Percentiles rank a stretch among this genome's conserved stretches.
Evolutionary conservation across 1,284 basidiomycete genomes (phyloP).

Genomic region (Gomphus sp.): DNA sequence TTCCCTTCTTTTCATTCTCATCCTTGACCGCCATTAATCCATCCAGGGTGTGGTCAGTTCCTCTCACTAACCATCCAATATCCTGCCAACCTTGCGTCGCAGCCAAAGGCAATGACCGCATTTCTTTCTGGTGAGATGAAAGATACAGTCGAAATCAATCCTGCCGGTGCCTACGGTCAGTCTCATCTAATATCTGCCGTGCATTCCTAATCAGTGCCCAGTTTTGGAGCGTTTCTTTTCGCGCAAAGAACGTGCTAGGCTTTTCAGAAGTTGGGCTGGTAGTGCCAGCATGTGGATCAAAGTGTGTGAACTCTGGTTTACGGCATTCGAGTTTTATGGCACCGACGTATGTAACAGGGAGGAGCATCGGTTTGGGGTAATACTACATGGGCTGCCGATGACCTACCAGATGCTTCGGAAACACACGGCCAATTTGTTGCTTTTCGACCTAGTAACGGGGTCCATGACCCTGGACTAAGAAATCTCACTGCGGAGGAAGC

Average conservation of each 20-base stretch:
- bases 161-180: constrained; percentile 73
- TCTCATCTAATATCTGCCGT: background rate
- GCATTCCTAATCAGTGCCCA: constrained; percentile 19
- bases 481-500: constrained; percentile 83
- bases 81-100: background rate
- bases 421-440: constrained; percentile 79
- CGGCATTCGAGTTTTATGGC: background rate
- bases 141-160: constrained; percentile 90
- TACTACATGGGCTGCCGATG: constrained; percentile 65
- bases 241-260: constrained; percentile 76
- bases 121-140: constrained; percentile 94
- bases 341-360: constrained; percentile 39
- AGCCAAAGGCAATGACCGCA: constrained; percentile 94
- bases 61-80: background rate
- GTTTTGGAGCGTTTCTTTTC: constrained; percentile 86
- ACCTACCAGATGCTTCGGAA: constrained; percentile 49
- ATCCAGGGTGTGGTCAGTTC: constrained; percentile 60
- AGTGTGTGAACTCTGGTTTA: constrained; percentile 27
- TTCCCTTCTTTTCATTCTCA: background rate
- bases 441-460: constrained; percentile 42
- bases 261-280: constrained; percentile 96
- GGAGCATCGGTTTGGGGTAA: constrained; percentile 91
- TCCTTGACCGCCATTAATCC: background rate
- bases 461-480: constrained; percentile 20
- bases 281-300: constrained; percentile 92